These are phyloP conservation scores for Trifolium dubium DNA, from an alignment of 306 rosid species.

Conservation along the genomic window DNA sequence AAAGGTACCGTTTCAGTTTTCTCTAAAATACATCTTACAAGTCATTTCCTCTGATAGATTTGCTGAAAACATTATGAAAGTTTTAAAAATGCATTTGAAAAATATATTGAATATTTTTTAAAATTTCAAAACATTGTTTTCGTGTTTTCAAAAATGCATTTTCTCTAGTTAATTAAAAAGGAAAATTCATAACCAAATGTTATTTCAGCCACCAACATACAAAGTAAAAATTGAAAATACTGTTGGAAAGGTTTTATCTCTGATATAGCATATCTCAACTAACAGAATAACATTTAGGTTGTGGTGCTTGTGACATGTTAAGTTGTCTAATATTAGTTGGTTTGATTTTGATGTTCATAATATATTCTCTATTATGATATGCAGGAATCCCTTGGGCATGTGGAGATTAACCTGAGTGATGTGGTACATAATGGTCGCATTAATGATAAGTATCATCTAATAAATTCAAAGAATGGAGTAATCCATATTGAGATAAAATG, in stretches of 20 bases:
- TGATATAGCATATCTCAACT: neutral
- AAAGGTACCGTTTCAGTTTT: slow-evolving; percentile 55
- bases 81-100: neutral
- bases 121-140: neutral
- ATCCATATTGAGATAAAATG: slow-evolving; percentile 78
- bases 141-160: neutral
- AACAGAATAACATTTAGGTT: neutral
- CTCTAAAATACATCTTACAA: neutral
- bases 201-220: no score
- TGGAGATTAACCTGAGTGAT: slow-evolving; percentile 77
- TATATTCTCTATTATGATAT: neutral
- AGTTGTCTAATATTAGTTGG: neutral
- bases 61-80: neutral
- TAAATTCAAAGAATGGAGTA: slow-evolving; percentile 74
- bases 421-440: slow-evolving; percentile 80
- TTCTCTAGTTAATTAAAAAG: neutral
- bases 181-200: no score
- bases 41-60: neutral
- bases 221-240: no score
- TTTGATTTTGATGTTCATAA: slow-evolving; percentile 19
- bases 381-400: slow-evolving; percentile 82
- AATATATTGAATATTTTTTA: neutral
- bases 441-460: slow-evolving; percentile 74
- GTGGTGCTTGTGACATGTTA: neutral
- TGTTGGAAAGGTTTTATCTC: neutral